Percentiles rank a stretch among this genome's conserved stretches.
Evolutionary conservation across 352 stramenopile species (phyloP).

Genomic region (Globisporangium okanoganense): DNA sequence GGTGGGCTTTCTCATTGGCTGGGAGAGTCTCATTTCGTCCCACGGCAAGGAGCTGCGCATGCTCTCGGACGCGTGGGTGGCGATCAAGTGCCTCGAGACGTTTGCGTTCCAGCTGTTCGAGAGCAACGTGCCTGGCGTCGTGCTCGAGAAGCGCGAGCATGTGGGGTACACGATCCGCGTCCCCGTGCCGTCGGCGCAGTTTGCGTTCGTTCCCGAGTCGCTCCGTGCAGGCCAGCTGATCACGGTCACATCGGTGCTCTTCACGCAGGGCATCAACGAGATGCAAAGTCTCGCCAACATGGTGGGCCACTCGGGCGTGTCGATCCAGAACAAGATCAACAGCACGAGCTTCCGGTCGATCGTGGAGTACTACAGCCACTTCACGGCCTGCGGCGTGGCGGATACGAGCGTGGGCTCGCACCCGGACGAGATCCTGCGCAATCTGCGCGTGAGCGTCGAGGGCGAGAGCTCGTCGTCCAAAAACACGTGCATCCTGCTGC

Average conservation of each 20-base stretch:
- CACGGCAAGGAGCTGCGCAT: slow-evolving; percentile 95
- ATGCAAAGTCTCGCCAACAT: slow-evolving; percentile 92
- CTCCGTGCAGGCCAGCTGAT: slow-evolving; percentile 61
- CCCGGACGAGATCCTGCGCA: slow-evolving; percentile 64
- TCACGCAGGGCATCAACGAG: slow-evolving; percentile 92
- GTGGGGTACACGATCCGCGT: slow-evolving; percentile 71
- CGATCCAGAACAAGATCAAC: slow-evolving; percentile 84
- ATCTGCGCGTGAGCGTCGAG: slow-evolving; percentile 61
- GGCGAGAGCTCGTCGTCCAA: slow-evolving; percentile 77
- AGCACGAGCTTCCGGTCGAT: slow-evolving; percentile 65
- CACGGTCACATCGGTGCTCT: slow-evolving; percentile 70
- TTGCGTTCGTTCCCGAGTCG: slow-evolving; percentile 42
- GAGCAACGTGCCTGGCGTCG: slow-evolving; percentile 33
- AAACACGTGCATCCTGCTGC: slow-evolving; percentile 85
- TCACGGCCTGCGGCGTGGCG: slow-evolving; percentile 34
- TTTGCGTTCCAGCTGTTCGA: slow-evolving; percentile 81
- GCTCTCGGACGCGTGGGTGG: slow-evolving; percentile 90
- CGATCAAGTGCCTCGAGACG: slow-evolving; percentile 85
- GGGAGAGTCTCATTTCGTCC: slow-evolving; percentile 94
- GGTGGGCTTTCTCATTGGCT: slow-evolving; percentile 91
- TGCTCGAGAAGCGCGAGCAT: slow-evolving; percentile 58
- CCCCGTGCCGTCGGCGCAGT: slow-evolving; percentile 33
- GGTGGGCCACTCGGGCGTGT: slow-evolving; percentile 72
- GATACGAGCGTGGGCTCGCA: slow-evolving; percentile 55
- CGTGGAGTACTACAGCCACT: slow-evolving; percentile 74